Percentiles rank a stretch among this genome's conserved stretches.
Conservation (phyloP, 345 rosid genomes). For the Cardiospermum halicacabum region DNA sequence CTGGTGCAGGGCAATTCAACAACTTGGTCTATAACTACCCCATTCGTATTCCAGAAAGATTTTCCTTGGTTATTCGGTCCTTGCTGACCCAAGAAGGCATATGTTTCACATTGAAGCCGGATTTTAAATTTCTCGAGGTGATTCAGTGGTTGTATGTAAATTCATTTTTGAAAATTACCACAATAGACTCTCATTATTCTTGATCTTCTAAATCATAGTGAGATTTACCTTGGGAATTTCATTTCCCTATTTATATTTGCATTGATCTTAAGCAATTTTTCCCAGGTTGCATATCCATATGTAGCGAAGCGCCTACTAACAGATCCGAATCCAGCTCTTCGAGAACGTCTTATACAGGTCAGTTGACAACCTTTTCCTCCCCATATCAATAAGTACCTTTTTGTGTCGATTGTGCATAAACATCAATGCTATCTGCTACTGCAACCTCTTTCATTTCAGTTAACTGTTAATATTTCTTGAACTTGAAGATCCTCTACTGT, state of each 20-base stretch:
- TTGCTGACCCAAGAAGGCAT: constrained; percentile 93
- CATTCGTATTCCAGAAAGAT: constrained; percentile 95
- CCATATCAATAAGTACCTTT: not conserved
- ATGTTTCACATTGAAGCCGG: constrained; percentile 90
- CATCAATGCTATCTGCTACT: not conserved
- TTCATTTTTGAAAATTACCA: not conserved
- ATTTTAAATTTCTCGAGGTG: constrained; percentile 98
- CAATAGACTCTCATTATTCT: not conserved
- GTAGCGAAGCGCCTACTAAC: constrained; percentile 94
- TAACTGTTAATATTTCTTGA: not conserved
- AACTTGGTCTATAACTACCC: constrained; percentile 88
- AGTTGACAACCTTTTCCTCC: constrained; percentile 13
- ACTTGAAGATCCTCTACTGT: not conserved
- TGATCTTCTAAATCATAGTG: not conserved
- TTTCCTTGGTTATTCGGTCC: constrained; percentile 94
- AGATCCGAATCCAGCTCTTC: constrained; percentile 96
- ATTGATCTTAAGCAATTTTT: constrained; percentile 18
- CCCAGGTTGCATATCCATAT: constrained; percentile 97
- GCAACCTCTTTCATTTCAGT: not conserved
- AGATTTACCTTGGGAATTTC: not conserved
- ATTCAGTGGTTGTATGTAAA: no score
- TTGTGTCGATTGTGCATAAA: not conserved
- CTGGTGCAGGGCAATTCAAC: constrained; percentile 73
- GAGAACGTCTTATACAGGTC: constrained; percentile 95
- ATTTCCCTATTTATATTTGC: not conserved